Conservation (phyloP, 2,329 filamentous ascomycete species). For the Fusarium phyllophilum region DNA sequence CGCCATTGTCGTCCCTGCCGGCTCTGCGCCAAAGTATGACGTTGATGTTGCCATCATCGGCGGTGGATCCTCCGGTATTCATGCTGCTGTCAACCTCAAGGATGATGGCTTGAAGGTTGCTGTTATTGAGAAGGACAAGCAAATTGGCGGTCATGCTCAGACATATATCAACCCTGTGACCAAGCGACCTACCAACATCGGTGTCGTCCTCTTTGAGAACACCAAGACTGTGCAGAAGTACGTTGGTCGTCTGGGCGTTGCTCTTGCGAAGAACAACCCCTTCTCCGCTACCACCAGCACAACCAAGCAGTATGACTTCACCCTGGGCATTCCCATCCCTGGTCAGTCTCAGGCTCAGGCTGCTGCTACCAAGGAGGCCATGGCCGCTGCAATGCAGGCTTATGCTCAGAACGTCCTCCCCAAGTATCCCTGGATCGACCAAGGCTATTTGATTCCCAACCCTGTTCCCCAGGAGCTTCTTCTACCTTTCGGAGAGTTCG, state of each 20-base stretch:
- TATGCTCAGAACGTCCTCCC: constrained; percentile 22
- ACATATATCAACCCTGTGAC: constrained; percentile 30
- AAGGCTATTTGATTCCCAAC: constrained; percentile 28
- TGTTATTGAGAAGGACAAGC: constrained; percentile 29
- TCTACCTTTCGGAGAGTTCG: constrained; percentile 32
- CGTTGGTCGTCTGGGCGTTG: constrained; percentile 20
- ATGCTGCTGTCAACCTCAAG: constrained; percentile 20
- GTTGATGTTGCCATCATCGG: constrained; percentile 29
- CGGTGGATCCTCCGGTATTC: constrained; percentile 23
- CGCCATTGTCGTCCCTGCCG: not conserved
- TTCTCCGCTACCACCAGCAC: not conserved
- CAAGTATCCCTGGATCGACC: constrained; percentile 37
- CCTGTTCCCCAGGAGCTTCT: constrained; percentile 32
- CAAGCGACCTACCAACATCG: constrained; percentile 15
- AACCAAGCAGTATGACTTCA: constrained; percentile 30
- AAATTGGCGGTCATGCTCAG: constrained; percentile 37
- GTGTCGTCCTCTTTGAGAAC: constrained; percentile 25
- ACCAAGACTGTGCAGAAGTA: constrained; percentile 27
- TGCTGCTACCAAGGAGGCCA: not conserved
- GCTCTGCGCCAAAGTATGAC: not conserved
- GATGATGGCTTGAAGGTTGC: constrained; percentile 19
- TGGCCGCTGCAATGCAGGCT: not conserved
- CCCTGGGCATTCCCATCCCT: constrained; percentile 29
- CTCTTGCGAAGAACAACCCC: not conserved
- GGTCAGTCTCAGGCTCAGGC: not conserved